These are phyloP conservation scores for Stereum hirsutum DNA, from an alignment of 1,284 basidiomycete species.

Conservation along the genomic window DNA sequence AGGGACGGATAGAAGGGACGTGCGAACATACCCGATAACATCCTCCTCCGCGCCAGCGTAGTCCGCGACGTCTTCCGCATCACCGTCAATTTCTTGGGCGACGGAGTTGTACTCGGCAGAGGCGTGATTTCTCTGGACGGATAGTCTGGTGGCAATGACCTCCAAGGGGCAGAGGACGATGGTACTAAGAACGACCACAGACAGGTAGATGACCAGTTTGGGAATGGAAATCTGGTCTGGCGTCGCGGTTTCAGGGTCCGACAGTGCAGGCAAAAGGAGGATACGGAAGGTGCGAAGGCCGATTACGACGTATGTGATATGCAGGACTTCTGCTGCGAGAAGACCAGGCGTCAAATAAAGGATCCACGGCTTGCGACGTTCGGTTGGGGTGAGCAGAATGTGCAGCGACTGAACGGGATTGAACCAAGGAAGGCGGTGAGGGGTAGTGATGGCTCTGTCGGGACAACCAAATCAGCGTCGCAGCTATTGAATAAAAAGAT, in stretches of 20 bases:
- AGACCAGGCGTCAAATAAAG: constrained; percentile 82
- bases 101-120: constrained; percentile 64
- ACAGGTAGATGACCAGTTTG: constrained; percentile 51
- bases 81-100: constrained; percentile 61
- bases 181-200: constrained; percentile 53
- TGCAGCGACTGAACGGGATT: constrained; percentile 55
- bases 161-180: constrained; percentile 71
- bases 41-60: constrained; percentile 78
- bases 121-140: constrained; percentile 79
- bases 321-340: constrained; percentile 56
- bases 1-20: no score
- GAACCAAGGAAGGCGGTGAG: constrained; percentile 69
- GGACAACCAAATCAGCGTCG: constrained; percentile 2
- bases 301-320: constrained; percentile 62
- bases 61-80: constrained; percentile 53
- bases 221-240: constrained; percentile 32
- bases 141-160: constrained; percentile 72
- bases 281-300: constrained; percentile 57
- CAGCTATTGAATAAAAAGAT: background rate
- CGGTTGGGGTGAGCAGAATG: constrained; percentile 74
- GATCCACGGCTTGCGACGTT: constrained; percentile 71
- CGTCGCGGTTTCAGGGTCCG: constrained; percentile 17
- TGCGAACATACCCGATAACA: constrained; percentile 68
- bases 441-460: constrained; percentile 75
- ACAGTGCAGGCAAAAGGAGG: constrained; percentile 51